Conservation (phyloP, 2,329 filamentous ascomycete species). For the Aspergillus pseudoglaucus region DNA sequence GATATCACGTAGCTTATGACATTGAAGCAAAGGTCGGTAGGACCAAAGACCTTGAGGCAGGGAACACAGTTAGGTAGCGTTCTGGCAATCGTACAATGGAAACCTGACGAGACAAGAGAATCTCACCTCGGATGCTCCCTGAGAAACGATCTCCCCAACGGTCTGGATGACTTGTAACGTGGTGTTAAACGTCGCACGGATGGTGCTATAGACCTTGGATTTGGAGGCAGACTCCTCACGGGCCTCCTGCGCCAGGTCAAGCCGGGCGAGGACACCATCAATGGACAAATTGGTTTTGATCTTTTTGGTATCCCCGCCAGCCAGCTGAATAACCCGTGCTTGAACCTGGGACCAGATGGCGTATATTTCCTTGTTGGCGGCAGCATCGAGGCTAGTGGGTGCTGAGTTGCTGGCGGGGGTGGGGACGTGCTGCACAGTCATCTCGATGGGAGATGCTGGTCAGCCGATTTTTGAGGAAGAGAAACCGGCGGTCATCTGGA, state of each 20-base stretch:
- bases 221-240: not conserved
- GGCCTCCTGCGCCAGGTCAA: constrained; percentile 6
- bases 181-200: constrained; percentile 7
- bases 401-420: not conserved
- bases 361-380: constrained; percentile 8
- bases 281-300: constrained; percentile 6
- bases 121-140: constrained; percentile 8
- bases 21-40: constrained; percentile 16
- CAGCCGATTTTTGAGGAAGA: not conserved
- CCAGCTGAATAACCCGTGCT: constrained; percentile 11
- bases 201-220: constrained; percentile 2
- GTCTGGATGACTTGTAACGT: constrained; percentile 12
- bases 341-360: constrained; percentile 12
- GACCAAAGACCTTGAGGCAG: constrained; percentile 10
- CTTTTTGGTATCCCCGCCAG: constrained; percentile 5
- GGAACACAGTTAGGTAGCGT: not conserved
- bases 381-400: not conserved
- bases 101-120: not conserved
- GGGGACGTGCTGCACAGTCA: not conserved
- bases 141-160: constrained; percentile 9
- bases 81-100: not conserved
- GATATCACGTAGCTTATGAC: constrained; percentile 15
- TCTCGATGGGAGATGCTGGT: not conserved
- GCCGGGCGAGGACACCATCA: constrained; percentile 5
- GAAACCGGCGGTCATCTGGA: not conserved